Evolutionary conservation across 371 early-diverging fungal genomes (phyloP).

Genomic region (Mortierella sp.): DNA sequence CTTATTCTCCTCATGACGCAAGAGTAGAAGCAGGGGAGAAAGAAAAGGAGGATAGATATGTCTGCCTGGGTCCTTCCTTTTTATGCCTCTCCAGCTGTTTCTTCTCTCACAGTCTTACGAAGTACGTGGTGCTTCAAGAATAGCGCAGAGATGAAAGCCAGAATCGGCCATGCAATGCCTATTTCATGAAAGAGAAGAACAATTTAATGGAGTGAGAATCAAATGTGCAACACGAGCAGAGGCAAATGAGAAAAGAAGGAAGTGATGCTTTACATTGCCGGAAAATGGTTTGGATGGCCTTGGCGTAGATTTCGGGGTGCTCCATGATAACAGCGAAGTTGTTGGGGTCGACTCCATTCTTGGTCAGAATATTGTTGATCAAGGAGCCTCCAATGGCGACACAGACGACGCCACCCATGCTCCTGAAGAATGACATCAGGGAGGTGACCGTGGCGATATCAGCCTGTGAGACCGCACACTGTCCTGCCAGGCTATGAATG

Average conservation of each 20-base stretch:
- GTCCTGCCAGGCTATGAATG: slow-evolving; percentile 62
- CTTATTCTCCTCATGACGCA: background rate
- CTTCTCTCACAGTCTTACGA: slow-evolving; percentile 55
- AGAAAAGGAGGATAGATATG: background rate
- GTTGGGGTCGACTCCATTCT: slow-evolving; percentile 32
- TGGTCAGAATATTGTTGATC: slow-evolving; percentile 59
- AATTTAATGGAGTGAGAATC: background rate
- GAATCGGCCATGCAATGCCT: slow-evolving; percentile 51
- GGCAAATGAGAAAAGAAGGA: no score
- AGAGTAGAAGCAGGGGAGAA: background rate
- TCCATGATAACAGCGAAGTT: slow-evolving; percentile 16
- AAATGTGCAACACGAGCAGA: background rate
- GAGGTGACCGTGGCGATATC: slow-evolving; percentile 76
- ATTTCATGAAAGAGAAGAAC: background rate
- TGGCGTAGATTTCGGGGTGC: slow-evolving; percentile 35
- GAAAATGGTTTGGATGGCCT: slow-evolving; percentile 40
- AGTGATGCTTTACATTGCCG: slow-evolving; percentile 29
- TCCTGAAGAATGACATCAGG: slow-evolving; percentile 71
- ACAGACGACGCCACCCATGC: slow-evolving; percentile 65
- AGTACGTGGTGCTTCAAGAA: slow-evolving; percentile 67
- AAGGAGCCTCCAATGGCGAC: slow-evolving; percentile 65
- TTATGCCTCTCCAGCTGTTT: background rate
- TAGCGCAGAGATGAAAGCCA: slow-evolving; percentile 60
- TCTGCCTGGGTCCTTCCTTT: background rate
- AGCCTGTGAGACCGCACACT: slow-evolving; percentile 62